Conservation (phyloP, 1,284 basidiomycete species). For the Lentinula novae-zelandiae region DNA sequence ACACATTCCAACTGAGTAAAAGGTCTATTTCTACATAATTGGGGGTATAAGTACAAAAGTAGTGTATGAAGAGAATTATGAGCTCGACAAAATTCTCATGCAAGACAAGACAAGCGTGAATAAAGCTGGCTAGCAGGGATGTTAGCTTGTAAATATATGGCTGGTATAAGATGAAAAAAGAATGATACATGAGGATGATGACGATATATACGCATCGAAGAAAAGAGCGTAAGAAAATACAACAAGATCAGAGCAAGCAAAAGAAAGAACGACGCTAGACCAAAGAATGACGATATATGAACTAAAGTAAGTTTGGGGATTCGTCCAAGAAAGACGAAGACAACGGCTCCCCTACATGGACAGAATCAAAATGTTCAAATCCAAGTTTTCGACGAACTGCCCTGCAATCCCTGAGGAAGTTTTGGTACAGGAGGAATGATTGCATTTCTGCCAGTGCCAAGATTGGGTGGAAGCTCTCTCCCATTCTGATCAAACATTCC, state of each 20-base stretch:
- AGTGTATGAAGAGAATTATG: background rate
- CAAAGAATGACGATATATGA: background rate
- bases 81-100: background rate
- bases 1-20: no score
- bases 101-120: background rate
- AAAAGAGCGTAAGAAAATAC: background rate
- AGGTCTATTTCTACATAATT: background rate
- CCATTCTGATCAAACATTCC: conserved; percentile 44
- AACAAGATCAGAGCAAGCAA: background rate
- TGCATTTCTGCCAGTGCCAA: conserved; percentile 8
- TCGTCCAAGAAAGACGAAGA: background rate
- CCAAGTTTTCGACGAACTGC: conserved; percentile 2
- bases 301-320: background rate
- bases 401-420: conserved; percentile 25
- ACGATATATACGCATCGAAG: background rate
- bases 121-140: background rate
- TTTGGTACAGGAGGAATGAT: conserved; percentile 43
- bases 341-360: background rate
- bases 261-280: background rate
- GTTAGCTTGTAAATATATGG: background rate
- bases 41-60: background rate
- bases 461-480: conserved; percentile 22
- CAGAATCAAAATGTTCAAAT: background rate
- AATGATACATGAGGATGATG: background rate
- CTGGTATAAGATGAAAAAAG: background rate